phyloP scores from a whole-genome alignment of 2,329 filamentous ascomycete species.

The Paracoccidioides brasiliensis region DNA sequence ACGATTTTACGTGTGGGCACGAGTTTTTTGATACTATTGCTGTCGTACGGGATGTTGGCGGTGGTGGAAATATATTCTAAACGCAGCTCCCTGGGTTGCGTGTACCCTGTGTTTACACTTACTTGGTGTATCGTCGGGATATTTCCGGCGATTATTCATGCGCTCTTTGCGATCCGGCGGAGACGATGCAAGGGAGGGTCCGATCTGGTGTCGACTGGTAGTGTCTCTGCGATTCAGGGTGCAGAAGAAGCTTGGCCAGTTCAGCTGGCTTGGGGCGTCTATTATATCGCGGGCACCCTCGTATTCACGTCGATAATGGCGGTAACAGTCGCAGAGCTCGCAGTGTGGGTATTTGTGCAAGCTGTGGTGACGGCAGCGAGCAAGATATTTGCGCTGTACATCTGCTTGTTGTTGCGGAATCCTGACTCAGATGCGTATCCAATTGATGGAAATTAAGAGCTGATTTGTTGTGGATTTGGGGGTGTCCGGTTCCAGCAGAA shows the following conservation, averaged over 20 bases:
- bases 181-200: neutral
- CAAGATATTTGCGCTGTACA: conserved; percentile 17
- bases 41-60: conserved; percentile 13
- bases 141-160: conserved; percentile 17
- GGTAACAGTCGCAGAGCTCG: conserved; percentile 21
- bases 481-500: no score
- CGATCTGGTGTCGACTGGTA: conserved; percentile 1
- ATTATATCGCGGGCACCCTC: conserved; percentile 22
- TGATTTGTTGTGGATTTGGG: no score
- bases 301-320: conserved; percentile 23
- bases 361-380: conserved; percentile 14
- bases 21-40: conserved; percentile 3
- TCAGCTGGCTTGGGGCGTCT: conserved; percentile 21
- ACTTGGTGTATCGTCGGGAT: conserved; percentile 16
- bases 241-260: conserved; percentile 18
- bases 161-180: conserved; percentile 8
- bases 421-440: neutral
- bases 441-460: no score
- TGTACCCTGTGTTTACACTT: conserved; percentile 16
- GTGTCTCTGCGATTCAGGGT: conserved; percentile 14
- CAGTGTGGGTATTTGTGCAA: conserved; percentile 18
- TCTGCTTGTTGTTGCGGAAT: conserved; percentile 6
- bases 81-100: conserved; percentile 20
- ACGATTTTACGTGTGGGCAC: neutral
- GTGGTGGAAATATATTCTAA: conserved; percentile 21